Percentiles rank a stretch among this genome's conserved stretches.
These are phyloP conservation scores for Neurospora sp. DNA, from an alignment of 495 filamentous ascomycete species.

Conservation along the genomic window DNA sequence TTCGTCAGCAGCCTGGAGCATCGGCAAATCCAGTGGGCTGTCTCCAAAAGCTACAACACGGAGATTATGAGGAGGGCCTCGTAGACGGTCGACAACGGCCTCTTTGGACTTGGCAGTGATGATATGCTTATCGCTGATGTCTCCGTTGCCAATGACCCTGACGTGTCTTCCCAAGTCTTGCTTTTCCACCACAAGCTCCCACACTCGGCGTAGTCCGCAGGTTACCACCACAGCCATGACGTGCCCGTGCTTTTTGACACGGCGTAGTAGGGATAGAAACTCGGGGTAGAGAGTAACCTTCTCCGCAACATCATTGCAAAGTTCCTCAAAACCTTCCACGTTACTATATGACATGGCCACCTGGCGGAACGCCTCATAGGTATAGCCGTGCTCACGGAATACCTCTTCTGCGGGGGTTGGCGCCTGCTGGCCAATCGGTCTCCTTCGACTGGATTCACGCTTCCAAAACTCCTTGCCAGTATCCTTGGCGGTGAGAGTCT, in stretches of 20 bases:
- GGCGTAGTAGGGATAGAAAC: conserved; percentile 34
- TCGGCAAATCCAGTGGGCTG: conserved; percentile 48
- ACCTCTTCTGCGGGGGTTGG: conserved; percentile 32
- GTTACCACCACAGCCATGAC: conserved; percentile 47
- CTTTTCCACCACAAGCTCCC: conserved; percentile 44
- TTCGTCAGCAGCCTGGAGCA: conserved; percentile 45
- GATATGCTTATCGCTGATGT: conserved; percentile 39
- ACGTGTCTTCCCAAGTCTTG: conserved; percentile 36
- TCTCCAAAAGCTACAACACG: conserved; percentile 55
- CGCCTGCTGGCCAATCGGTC: not conserved
- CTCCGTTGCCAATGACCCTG: conserved; percentile 47
- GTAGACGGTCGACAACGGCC: conserved; percentile 34
- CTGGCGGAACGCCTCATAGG: conserved; percentile 48
- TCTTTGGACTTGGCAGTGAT: conserved; percentile 45
- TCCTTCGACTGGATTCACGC: not conserved
- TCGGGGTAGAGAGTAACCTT: conserved; percentile 40
- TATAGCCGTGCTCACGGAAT: conserved; percentile 45
- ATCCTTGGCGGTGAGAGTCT: conserved; percentile 45
- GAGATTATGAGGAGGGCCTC: conserved; percentile 16
- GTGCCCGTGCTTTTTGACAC: conserved; percentile 23
- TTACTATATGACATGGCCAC: conserved; percentile 48
- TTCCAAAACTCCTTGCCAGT: conserved; percentile 47
- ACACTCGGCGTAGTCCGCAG: conserved; percentile 46
- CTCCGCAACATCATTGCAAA: conserved; percentile 39
- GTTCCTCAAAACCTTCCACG: conserved; percentile 33